Conservation (phyloP, 2,329 filamentous ascomycete genomes). For the Cercospora nicotianae region DNA sequence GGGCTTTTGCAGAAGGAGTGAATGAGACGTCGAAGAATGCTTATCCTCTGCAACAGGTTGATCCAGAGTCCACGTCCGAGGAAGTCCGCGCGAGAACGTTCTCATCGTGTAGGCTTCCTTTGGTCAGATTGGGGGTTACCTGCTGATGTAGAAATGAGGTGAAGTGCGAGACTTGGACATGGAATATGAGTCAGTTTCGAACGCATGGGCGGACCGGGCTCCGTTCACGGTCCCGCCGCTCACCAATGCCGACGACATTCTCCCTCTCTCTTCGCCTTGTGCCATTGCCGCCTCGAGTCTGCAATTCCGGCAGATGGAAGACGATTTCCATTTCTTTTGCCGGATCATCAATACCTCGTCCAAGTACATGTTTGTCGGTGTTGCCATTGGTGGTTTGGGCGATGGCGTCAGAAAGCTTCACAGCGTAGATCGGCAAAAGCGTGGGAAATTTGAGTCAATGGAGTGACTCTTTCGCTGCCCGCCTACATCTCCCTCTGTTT, state of each 20-base stretch:
- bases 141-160: background rate
- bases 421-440: background rate
- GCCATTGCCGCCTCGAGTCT: background rate
- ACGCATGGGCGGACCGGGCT: background rate
- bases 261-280: background rate
- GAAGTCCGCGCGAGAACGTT: too few species aligned
- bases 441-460: background rate
- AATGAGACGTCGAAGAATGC: too few species aligned
- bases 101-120: too few species aligned
- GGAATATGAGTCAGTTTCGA: background rate
- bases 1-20: too few species aligned
- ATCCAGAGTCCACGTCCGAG: too few species aligned
- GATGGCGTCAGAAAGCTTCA: conserved; percentile 7
- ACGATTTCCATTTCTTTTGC: background rate
- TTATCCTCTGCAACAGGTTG: too few species aligned
- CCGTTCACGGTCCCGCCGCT: background rate
- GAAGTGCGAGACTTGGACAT: background rate
- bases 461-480: conserved; percentile 1
- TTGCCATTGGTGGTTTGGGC: background rate
- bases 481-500: background rate
- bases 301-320: background rate
- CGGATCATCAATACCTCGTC: background rate
- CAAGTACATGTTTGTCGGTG: background rate
- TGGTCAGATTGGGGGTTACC: too few species aligned
- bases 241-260: background rate